These are phyloP conservation scores for Coelastrella sp. DNA, from an alignment of 139 green algal genomes.

Conservation along the genomic window DNA sequence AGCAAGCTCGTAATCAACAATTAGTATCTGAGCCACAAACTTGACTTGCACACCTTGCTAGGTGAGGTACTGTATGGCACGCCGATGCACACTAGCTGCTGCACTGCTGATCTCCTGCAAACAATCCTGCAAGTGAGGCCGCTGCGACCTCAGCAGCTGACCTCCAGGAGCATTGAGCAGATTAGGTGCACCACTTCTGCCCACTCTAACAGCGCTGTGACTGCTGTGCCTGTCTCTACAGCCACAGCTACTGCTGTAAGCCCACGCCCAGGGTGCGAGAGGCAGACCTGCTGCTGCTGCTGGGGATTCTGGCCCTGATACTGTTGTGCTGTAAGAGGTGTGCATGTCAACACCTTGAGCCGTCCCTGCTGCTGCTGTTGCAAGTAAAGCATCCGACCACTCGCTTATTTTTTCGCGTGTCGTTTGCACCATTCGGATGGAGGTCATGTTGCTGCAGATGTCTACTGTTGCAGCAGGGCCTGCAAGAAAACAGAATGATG, in stretches of 20 bases:
- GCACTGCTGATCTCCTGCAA: conserved; percentile 33
- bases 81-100: conserved; percentile 27
- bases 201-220: background rate
- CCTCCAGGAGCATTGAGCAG: background rate
- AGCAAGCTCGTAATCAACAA: no score
- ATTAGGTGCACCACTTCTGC: background rate
- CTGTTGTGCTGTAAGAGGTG: background rate
- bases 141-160: conserved; percentile 28
- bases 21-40: no score
- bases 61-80: background rate
- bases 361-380: conserved; percentile 8
- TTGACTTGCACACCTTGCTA: background rate
- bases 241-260: conserved; percentile 12
- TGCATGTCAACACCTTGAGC: background rate
- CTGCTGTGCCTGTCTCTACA: background rate
- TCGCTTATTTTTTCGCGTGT: conserved; percentile 11
- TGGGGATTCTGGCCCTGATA: background rate
- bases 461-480: background rate
- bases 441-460: conserved; percentile 2
- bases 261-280: conserved; percentile 23
- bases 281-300: conserved; percentile 14
- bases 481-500: background rate
- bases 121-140: background rate
- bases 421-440: background rate
- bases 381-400: background rate